A percentile compares a stretch with the other conserved stretches of the same genome.
Conservation (phyloP, 495 filamentous ascomycete species). For the Daldinia loculata region DNA sequence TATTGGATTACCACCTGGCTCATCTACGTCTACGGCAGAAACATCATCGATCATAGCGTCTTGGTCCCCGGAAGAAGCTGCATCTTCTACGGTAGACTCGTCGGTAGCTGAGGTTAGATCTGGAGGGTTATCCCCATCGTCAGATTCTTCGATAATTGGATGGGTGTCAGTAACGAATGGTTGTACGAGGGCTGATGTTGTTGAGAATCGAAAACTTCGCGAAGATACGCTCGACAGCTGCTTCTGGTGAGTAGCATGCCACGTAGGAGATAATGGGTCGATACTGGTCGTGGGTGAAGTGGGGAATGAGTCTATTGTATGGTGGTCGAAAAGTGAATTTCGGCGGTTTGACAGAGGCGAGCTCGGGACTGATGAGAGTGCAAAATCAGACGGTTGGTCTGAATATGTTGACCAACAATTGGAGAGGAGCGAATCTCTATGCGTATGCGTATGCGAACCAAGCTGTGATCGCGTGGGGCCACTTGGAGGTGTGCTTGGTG, state of each 20-base stretch:
- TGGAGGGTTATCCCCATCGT: slow-evolving; percentile 29
- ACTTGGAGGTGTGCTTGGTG: slow-evolving; percentile 57
- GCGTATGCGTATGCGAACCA: slow-evolving; percentile 72
- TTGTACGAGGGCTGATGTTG: slow-evolving; percentile 32
- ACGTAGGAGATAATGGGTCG: slow-evolving; percentile 65
- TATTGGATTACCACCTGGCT: slow-evolving; percentile 25
- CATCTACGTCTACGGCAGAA: slow-evolving; percentile 21
- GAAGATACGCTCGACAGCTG: slow-evolving; percentile 63
- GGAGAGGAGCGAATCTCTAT: slow-evolving; percentile 63
- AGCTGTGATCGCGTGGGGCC: slow-evolving; percentile 49
- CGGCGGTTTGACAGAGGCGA: slow-evolving; percentile 80
- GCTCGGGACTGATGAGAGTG: slow-evolving; percentile 76
- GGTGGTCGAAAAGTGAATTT: slow-evolving; percentile 80
- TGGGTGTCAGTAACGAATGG: slow-evolving; percentile 29
- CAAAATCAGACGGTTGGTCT: slow-evolving; percentile 65
- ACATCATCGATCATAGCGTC: slow-evolving; percentile 10
- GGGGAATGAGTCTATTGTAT: slow-evolving; percentile 67
- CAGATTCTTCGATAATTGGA: slow-evolving; percentile 43
- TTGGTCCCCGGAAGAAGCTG: slow-evolving; percentile 21
- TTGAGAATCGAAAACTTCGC: slow-evolving; percentile 53
- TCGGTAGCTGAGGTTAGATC: slow-evolving; percentile 29
- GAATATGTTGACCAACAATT: slow-evolving; percentile 74
- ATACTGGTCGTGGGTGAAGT: slow-evolving; percentile 77
- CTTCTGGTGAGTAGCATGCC: slow-evolving; percentile 61
- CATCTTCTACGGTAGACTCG: slow-evolving; percentile 34